Evolutionary conservation across 306 rosid species (phyloP).

Genomic region (Sophora flavescens): DNA sequence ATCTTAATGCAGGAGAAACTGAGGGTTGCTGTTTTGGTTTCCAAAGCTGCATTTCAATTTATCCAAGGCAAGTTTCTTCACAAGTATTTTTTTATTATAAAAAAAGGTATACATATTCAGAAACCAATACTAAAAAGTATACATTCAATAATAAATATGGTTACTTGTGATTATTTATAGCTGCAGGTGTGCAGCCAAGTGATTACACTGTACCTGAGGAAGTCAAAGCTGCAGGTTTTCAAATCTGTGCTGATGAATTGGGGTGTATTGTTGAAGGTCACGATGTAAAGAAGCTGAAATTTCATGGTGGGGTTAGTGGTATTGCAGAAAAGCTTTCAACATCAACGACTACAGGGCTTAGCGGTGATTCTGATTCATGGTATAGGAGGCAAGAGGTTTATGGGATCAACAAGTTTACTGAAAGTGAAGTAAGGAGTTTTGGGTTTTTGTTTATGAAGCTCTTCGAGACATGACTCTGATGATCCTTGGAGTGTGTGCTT

Average conservation of each 20-base stretch:
- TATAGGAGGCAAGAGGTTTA: constrained; percentile 60
- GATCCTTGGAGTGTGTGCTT: constrained; percentile 89
- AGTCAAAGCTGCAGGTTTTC: constrained; percentile 81
- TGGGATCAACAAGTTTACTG: constrained; percentile 83
- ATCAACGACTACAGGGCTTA: constrained; percentile 65
- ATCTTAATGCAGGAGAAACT: constrained; percentile 76
- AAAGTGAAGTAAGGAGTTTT: constrained; percentile 74
- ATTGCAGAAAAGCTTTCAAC: constrained; percentile 76
- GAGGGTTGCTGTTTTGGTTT: constrained; percentile 92
- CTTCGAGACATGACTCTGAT: constrained; percentile 95
- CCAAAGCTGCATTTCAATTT: constrained; percentile 91
- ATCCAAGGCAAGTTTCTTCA: constrained; percentile 68
- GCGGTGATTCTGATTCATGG: constrained; percentile 51
- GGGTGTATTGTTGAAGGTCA: constrained; percentile 88
- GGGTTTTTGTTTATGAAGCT: constrained; percentile 86
- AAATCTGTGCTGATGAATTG: constrained; percentile 84
- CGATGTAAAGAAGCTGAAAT: constrained; percentile 77
- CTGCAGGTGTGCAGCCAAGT: constrained; percentile 75
- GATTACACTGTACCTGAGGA: constrained; percentile 77
- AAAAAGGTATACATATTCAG: no score
- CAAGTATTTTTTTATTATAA: background rate
- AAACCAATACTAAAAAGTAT: background rate
- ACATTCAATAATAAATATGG: constrained; percentile 6
- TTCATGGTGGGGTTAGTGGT: constrained; percentile 80
- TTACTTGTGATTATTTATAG: constrained; percentile 39